Conservation (phyloP, 441 rosid species). For the Theobroma grandiflorum region DNA sequence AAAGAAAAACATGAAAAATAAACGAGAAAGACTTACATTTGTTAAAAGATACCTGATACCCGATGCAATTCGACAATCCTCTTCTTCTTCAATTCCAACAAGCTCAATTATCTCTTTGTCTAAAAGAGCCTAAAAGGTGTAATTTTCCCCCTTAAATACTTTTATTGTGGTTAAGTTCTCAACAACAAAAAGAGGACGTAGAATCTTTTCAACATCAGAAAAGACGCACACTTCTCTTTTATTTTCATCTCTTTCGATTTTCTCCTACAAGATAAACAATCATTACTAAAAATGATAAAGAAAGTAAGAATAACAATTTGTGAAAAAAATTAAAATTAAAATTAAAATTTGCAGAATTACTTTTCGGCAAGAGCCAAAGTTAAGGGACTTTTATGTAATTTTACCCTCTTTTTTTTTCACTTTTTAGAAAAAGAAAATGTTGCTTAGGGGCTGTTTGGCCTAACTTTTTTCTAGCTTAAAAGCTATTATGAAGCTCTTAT, state of each 20-base stretch:
- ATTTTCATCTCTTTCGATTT: constrained; percentile 78
- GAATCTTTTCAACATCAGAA: constrained; percentile 87
- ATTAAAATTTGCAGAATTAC: background rate
- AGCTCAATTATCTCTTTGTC: constrained; percentile 80
- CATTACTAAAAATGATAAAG: background rate
- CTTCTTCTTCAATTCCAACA: constrained; percentile 90
- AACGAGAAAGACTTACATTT: constrained; percentile 21
- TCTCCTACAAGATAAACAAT: constrained; percentile 58
- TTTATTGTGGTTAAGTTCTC: constrained; percentile 65
- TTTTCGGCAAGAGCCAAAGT: background rate
- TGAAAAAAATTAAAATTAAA: constrained; percentile 2
- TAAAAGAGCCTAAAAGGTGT: constrained; percentile 60
- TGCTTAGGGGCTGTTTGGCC: no score
- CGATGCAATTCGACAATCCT: constrained; percentile 83
- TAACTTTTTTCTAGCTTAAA: no score
- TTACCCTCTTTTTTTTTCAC: background rate
- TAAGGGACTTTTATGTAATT: background rate
- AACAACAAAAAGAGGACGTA: constrained; percentile 88
- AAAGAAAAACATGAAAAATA: no score
- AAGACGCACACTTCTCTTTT: constrained; percentile 78
- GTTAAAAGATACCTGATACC: constrained; percentile 60
- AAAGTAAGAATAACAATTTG: constrained; percentile 10
- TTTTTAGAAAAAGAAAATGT: background rate
- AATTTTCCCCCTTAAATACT: constrained; percentile 55
- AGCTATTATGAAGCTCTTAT: no score